Evolutionary conservation across 768 basidiomycete species (phyloP).

Genomic region (Arthromyces matolae): DNA sequence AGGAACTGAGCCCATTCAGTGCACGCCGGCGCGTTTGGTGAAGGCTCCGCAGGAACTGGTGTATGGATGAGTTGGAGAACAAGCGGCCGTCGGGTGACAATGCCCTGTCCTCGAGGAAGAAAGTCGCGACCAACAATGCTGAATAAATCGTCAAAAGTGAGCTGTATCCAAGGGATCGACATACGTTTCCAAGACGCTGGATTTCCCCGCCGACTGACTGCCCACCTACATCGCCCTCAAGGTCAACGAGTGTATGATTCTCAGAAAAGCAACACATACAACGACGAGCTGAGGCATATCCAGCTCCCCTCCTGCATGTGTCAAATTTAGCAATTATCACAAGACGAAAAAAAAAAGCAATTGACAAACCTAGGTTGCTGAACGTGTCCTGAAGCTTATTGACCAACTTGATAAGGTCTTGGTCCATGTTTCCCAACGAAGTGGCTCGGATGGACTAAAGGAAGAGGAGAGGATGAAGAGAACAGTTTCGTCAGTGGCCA

Average conservation of each 20-base stretch:
- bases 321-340: slow-evolving; percentile 7
- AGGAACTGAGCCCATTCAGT: slow-evolving; percentile 97
- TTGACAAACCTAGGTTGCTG: slow-evolving; percentile 71
- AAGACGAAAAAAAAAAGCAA: slow-evolving; percentile 9
- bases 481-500: slow-evolving; percentile 8
- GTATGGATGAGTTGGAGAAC: slow-evolving; percentile 95
- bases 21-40: slow-evolving; percentile 43
- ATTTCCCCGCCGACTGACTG: slow-evolving; percentile 95
- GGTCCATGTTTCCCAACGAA: slow-evolving; percentile 61
- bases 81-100: slow-evolving; percentile 93
- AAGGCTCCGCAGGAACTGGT: slow-evolving; percentile 52
- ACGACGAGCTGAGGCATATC: slow-evolving; percentile 92
- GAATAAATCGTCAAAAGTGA: slow-evolving; percentile 2
- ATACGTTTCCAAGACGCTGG: slow-evolving; percentile 92
- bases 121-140: slow-evolving; percentile 95
- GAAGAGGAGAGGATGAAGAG: slow-evolving; percentile 6
- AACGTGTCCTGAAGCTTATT: slow-evolving; percentile 95
- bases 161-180: slow-evolving; percentile 29
- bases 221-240: slow-evolving; percentile 60
- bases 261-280: slow-evolving; percentile 43
- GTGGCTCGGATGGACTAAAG: slow-evolving; percentile 4
- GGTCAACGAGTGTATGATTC: not conserved
- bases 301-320: slow-evolving; percentile 70
- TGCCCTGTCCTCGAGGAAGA: slow-evolving; percentile 85
- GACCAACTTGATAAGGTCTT: slow-evolving; percentile 89